Evolutionary conservation across 2,329 filamentous ascomycete genomes (phyloP), one percentile per base, ranked within the genome.

Genomic region (Xylaria arbuscula): DNA sequence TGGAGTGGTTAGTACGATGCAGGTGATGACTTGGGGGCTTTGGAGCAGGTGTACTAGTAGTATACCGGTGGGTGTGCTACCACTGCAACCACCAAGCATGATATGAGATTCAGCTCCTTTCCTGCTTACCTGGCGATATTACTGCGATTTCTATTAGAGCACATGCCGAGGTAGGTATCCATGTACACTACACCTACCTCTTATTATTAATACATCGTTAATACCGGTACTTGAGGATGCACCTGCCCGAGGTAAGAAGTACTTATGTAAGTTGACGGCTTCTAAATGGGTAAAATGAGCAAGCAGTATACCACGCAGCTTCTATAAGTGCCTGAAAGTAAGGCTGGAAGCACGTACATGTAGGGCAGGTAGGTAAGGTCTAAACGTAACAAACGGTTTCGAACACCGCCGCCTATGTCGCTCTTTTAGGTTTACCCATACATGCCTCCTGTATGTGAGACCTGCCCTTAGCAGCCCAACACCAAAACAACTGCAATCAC

Each of bases 21-120:
- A 42, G 55, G 38, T 32, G 38, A 28, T 7, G 54, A 15, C 45
- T 19, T 13, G 17, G 19, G 50, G 19, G 28, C 28, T 28, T 28
- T 28, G 1, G 54, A 28, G 36, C 36, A 56, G 19, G 54, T 40
- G 22, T 15, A 24, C 19, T n/a, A n/a, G 47, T 34, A 53, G 50
- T n/a, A 53, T 17, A 34, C 24, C 24, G 24, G 50, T 34, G n/a
- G 19, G 47, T 24, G 24, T 32, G 48, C 15, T 53, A 54, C 9
- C 38, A 3, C 34, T 32, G 19, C 13, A 8, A 8, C 4, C 19
- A 40, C 10, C 53, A 56, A 17, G 22, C 34, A 40, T 24, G 53
- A 19, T 28, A 42, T 28, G 38, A 38, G 38, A 57, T 57, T 45
- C 38, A 57, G 54, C 54, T 57, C 54, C 54, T 57, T 34, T 19